Base-by-base conservation (phyloP, 2,329 filamentous ascomycete genomes). In the Clonostachys solani region DNA sequence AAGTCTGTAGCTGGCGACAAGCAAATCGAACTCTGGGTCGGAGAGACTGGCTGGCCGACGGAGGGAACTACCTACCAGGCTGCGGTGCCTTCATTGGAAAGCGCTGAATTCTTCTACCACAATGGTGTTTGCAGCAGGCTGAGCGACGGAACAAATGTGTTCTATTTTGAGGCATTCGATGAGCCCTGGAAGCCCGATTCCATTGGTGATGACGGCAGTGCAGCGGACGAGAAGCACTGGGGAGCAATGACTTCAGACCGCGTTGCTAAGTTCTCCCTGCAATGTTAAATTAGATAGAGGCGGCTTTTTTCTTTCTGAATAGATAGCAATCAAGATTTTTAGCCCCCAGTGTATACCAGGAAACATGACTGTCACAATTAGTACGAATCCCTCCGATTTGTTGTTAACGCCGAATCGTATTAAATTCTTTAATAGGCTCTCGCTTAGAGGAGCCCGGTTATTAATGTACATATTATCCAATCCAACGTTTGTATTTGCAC, bases 31-130 rank as follows among this genome's bases (percentile, higher is more conserved):
- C 74, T 89, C 56, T 85, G 82, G 73, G 84, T 81, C 52, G 85
- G 84, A 54, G 85, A 87, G 69, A 86, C 81, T 50, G 66, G 76
- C 51, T 86, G 83, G 83, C 82, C 83, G 33, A 82, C 79, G 55
- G 78, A 74, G 51, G 84, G 84, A 48, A 74, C 75, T 48, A 73
- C 81, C 61, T 88, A 85, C 60, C 78, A 75, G 48, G 65, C 66
- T 23, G 83, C 86, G 18, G 72, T 76, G 52, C 84, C 85, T 33
- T 75, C 80, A 40, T 7, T 43, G n/a, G 16, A 43, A 5, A 47
- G 33, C 33, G 45, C 45, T 12, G 35, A 47, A 8, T 37, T 6
- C 15, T 47, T 29, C 33, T 47, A 43, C 18, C 29, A 23, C 7
- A 16, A 47, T 6, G 45, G 36, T 4, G 40, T 47, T 16, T 47